Percentiles rank a stretch among this genome's conserved stretches.
phyloP scores from a whole-genome alignment of 495 filamentous ascomycete genomes.

The Parachaetomium inaequale region DNA sequence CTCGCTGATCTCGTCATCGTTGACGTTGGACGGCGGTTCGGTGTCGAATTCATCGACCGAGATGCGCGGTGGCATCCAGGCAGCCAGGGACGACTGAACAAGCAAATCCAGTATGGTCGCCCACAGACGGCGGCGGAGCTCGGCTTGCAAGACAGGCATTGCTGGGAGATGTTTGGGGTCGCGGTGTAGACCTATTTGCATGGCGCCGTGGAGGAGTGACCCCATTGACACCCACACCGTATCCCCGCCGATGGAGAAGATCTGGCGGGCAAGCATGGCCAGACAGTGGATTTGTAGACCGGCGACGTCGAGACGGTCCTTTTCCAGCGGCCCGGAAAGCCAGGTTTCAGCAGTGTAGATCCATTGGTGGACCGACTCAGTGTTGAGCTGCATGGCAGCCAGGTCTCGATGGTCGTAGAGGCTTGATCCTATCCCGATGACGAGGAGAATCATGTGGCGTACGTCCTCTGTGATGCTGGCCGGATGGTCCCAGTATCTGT shows the following conservation, averaged over 20 bases:
- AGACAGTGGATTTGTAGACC: not conserved
- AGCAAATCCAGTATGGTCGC: conserved; percentile 58
- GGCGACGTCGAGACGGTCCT: conserved; percentile 4
- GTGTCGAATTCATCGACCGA: conserved; percentile 52
- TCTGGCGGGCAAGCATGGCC: not conserved
- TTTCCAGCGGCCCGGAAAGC: not conserved
- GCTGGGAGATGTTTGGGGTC: conserved; percentile 52
- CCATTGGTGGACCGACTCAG: conserved; percentile 3
- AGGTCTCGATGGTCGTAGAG: not conserved
- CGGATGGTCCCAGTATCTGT: conserved; percentile 3
- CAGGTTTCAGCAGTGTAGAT: conserved; percentile 6
- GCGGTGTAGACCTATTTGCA: conserved; percentile 43
- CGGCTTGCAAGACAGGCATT: conserved; percentile 47
- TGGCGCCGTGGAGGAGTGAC: conserved; percentile 2
- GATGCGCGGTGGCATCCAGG: conserved; percentile 52
- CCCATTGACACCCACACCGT: conserved; percentile 8
- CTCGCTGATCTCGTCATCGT: conserved; percentile 55
- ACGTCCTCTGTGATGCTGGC: not conserved
- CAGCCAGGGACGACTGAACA: conserved; percentile 55
- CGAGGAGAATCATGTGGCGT: not conserved
- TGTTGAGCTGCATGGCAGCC: not conserved
- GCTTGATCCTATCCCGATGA: conserved; percentile 5
- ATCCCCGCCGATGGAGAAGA: conserved; percentile 5
- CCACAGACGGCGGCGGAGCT: conserved; percentile 60
- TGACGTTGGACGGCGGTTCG: conserved; percentile 51